These are phyloP conservation scores for Moringa oleifera DNA, from an alignment of 345 rosid species.

Conservation along the genomic window DNA sequence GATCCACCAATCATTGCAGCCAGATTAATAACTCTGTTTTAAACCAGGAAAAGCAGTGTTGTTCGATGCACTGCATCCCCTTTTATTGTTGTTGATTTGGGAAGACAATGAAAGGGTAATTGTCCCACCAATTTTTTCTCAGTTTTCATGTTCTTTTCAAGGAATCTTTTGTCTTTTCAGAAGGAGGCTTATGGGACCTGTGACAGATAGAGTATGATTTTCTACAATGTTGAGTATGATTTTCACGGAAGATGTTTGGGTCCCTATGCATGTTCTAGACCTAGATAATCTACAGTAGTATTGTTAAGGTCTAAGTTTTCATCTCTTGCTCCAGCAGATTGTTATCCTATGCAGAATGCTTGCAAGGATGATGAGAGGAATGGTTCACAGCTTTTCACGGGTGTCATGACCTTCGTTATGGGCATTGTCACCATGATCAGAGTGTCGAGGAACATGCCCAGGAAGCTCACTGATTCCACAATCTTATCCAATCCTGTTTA, in stretches of 20 bases:
- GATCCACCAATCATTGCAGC: too few relatives aligned
- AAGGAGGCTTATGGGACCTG: background rate
- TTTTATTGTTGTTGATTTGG: too few relatives aligned
- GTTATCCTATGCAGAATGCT: slow-evolving; percentile 25
- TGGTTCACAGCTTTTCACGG: slow-evolving; percentile 61
- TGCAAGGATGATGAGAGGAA: slow-evolving; percentile 37
- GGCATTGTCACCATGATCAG: slow-evolving; percentile 74
- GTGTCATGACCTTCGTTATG: slow-evolving; percentile 80
- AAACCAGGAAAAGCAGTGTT: too few relatives aligned
- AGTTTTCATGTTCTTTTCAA: background rate
- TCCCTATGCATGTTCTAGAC: background rate
- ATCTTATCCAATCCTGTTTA: slow-evolving; percentile 47
- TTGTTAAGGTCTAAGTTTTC: background rate
- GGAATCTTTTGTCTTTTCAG: too few relatives aligned
- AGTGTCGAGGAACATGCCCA: slow-evolving; percentile 75
- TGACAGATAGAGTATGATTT: too few relatives aligned
- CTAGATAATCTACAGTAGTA: background rate
- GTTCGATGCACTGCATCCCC: too few relatives aligned
- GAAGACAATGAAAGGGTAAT: too few relatives aligned
- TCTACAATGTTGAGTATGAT: too few relatives aligned
- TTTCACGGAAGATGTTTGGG: background rate
- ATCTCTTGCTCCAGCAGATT: slow-evolving; percentile 32
- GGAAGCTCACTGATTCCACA: slow-evolving; percentile 50
- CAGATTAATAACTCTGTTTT: too few relatives aligned
- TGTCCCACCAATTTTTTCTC: too few relatives aligned